These are phyloP conservation scores for Herpetomonas tarakana DNA, from an alignment of 208 protist species.

Conservation along the genomic window DNA sequence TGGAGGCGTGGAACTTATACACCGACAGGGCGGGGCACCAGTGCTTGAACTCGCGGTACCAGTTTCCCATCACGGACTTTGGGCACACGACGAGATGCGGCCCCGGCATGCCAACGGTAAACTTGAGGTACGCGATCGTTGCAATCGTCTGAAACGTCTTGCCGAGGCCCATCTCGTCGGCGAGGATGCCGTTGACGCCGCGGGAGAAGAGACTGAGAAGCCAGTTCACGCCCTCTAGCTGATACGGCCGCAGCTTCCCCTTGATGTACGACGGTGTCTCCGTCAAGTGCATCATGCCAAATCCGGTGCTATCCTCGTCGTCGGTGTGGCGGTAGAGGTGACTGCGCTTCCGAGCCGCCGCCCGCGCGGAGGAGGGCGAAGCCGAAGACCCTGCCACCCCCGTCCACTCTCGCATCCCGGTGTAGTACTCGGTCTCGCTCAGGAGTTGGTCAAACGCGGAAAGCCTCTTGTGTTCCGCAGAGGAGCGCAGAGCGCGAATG, in stretches of 20 bases:
- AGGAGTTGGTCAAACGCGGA: slow-evolving; percentile 75
- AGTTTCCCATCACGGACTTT: slow-evolving; percentile 97
- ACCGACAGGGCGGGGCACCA: slow-evolving; percentile 95
- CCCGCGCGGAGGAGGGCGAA: background rate
- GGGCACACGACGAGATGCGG: slow-evolving; percentile 97
- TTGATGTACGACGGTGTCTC: slow-evolving; percentile 88
- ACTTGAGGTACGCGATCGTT: slow-evolving; percentile 95
- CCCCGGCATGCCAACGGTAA: slow-evolving; percentile 85
- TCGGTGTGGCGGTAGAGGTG: slow-evolving; percentile 21
- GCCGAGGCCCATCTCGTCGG: slow-evolving; percentile 99
- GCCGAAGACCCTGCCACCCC: background rate
- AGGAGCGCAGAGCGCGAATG: slow-evolving; percentile 59
- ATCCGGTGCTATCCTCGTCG: slow-evolving; percentile 42
- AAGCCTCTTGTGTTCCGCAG: slow-evolving; percentile 50
- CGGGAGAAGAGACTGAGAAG: slow-evolving; percentile 94
- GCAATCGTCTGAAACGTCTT: slow-evolving; percentile 98
- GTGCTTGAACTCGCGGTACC: slow-evolving; percentile 95
- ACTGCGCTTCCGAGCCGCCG: slow-evolving; percentile 7
- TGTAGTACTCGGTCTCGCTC: slow-evolving; percentile 86
- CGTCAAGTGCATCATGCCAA: slow-evolving; percentile 69
- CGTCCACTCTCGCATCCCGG: slow-evolving; percentile 73
- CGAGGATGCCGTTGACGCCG: slow-evolving; percentile 98
- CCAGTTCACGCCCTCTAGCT: slow-evolving; percentile 99
- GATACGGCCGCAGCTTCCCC: slow-evolving; percentile 95
- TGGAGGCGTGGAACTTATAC: slow-evolving; percentile 94